Base-by-base conservation (phyloP, 169 alveolate species). In the Plasmodium coatneyi region DNA sequence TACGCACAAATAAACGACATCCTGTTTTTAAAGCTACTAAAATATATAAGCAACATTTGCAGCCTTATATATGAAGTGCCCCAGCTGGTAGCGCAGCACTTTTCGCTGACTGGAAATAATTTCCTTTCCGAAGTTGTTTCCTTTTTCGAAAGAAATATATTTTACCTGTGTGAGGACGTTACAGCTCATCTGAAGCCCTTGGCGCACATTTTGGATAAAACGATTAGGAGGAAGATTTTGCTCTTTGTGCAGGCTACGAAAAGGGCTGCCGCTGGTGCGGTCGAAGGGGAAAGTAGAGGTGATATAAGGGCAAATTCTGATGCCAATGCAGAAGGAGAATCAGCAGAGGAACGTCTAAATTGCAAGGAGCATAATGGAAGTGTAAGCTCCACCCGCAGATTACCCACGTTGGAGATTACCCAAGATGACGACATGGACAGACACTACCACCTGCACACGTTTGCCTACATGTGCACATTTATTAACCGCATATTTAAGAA, bases 31-130 rank as follows among this genome's bases (percentile, higher is more conserved):
- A 80, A 78, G 71, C 22, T 89, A 43, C 80, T 89, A 39, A 89
- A 89, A 80, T 89, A 89, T 52, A 10, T 70, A 80, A 80, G 83
- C 12, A 89, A 89, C 82, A 89, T 89, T 22, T 79, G 79, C 71
- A 49, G 22, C 25, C 90, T 60, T 66, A 16, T 89, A 43, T 89
- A 80, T 43, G 34, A 80, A 14, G 46, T 79, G n/a, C 74, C 89
- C 25, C 30, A 89, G 25, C 71, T 89, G 34, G 34, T 89, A 36
- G 36, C 82, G 71, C 28, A 80, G 49, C 81, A 89, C 72, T 89
- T 89, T 80, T 60, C 89, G 16, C 52, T 89, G 25, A 36, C 25
- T 19, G 72, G 82, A 79, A 80, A 80, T 39, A 80, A 79, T 30
- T 89, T 89, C 43, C 60, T 89, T 25, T 79, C 72, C 56, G 32